Evolutionary conservation across 106 monocot genomes (phyloP), one percentile per base, ranked within the genome.

Genomic region (Phalaenopsis equestris): DNA sequence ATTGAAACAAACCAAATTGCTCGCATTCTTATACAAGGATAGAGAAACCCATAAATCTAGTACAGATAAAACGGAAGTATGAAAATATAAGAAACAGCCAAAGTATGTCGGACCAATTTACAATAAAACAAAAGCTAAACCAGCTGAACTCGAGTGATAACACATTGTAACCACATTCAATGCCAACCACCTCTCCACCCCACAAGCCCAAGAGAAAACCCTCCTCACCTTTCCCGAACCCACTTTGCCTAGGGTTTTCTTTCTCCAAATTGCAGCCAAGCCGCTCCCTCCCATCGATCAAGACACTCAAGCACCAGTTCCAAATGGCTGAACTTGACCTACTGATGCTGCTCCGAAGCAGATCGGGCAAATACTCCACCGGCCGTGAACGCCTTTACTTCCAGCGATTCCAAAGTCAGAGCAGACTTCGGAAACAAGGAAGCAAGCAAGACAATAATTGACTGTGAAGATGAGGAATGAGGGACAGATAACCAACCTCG

Each of bases 171-270:
- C 4, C 74, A 18, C 18, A 74, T 42, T 74, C 19, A 43, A 74
- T 19, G 37, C 6, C 21, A 16, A 77, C 24, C 55, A 52, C 11
- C 17, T 52, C 48, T 42, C 39, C 45, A 75, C 19, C 42, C 10
- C 8, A 42, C 5, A 47, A 42, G 9, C 23, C 21, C 21, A 75
- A 75, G 46, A 56, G 24, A 15, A 6, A 55, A 46, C 72, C 5
- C 11, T 45, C 36, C 55, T 75, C 47, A 84, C 80, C 80, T 61
- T 57, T 80, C 57, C 80, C 75, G 56, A 73, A 55, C 8, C n/a
- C 74, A 30, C 24, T 14, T 48, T 45, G 47, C 52, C 41, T 68
- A 49, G 80, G 72, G 49, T 19, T 43, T 45, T 36, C 55, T 55
- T 19, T 21, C 80, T 4, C 72, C 73, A 19, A 58, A 41, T 79